Evolutionary conservation across 176 grass and related monocot species (phyloP).

Genomic region (Avena insularis): DNA sequence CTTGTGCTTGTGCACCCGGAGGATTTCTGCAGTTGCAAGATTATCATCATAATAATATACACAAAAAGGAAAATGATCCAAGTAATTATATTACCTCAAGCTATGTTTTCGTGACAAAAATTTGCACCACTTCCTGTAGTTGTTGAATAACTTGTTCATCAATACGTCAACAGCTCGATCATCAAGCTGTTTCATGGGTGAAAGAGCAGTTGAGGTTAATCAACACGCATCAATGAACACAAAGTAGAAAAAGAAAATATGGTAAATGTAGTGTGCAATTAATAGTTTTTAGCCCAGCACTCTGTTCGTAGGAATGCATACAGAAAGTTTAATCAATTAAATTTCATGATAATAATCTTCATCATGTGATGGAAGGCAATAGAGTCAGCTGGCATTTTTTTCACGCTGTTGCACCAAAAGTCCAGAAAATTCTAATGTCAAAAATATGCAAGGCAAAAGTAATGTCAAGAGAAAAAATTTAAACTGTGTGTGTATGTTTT

Average conservation of each 20-base stretch:
- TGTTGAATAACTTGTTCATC: conserved; percentile 89
- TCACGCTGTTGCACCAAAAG: background rate
- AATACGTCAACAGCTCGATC: conserved; percentile 83
- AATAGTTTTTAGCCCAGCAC: conserved; percentile 29
- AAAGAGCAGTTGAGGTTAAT: conserved; percentile 27
- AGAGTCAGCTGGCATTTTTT: conserved; percentile 18
- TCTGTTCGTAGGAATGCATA: conserved; percentile 16
- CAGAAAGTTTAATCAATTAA: conserved; percentile 11
- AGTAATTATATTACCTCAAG: conserved; percentile 60
- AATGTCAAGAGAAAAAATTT: conserved; percentile 6
- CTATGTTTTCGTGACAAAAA: conserved; percentile 91
- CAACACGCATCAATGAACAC: conserved; percentile 3
- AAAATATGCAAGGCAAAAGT: background rate
- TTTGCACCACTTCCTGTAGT: conserved; percentile 96
- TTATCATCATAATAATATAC: conserved; percentile 41
- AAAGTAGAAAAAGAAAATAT: conserved; percentile 16
- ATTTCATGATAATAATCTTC: conserved; percentile 23
- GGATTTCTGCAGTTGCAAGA: conserved; percentile 55
- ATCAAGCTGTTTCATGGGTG: conserved; percentile 73
- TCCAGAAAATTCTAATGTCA: conserved; percentile 23
- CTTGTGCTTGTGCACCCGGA: conserved; percentile 70
- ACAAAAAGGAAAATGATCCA: background rate
- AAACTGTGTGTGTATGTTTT: conserved; percentile 21
- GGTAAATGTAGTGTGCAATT: conserved; percentile 28
- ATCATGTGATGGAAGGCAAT: background rate